Percentiles rank a stretch among this genome's conserved stretches.
phyloP scores from a whole-genome alignment of 1,139 yeast genomes.

The Hemisphaericaspora xylanilytica region DNA sequence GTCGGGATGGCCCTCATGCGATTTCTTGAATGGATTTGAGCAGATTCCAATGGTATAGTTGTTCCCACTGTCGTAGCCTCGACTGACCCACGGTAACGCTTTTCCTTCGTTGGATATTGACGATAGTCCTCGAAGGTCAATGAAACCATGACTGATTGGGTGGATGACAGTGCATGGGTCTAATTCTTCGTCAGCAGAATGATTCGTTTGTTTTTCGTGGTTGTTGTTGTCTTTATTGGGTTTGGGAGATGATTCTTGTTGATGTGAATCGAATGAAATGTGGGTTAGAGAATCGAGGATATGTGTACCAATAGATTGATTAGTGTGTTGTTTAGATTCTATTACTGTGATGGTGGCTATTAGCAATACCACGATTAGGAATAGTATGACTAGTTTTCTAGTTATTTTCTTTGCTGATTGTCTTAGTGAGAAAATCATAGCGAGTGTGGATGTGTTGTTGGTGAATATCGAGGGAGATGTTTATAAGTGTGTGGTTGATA shows the following conservation, averaged over 20 bases:
- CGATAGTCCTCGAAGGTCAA: conserved; percentile 53
- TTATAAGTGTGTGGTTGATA: too few species aligned
- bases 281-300: conserved; percentile 5
- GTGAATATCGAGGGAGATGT: too few species aligned
- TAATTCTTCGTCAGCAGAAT: conserved; percentile 9
- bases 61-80: conserved; percentile 66
- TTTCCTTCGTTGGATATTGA: conserved; percentile 41
- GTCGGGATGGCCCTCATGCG: conserved; percentile 22
- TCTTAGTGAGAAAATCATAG: background rate
- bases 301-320: too few species aligned
- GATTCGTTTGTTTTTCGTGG: conserved; percentile 2
- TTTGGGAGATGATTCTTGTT: background rate
- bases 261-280: too few species aligned
- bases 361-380: conserved; percentile 6
- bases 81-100: conserved; percentile 60
- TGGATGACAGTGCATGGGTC: conserved; percentile 57
- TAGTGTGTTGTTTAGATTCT: conserved; percentile 6
- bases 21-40: conserved; percentile 54
- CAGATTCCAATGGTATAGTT: conserved; percentile 84
- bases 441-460: background rate
- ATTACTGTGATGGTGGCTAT: conserved; percentile 10
- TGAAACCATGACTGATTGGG: conserved; percentile 52
- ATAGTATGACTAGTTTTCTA: conserved; percentile 12
- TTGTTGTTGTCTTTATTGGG: conserved; percentile 4
- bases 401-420: conserved; percentile 10